Evolutionary conservation across 306 rosid species (phyloP).

Genomic region (Vigna nakashimae): DNA sequence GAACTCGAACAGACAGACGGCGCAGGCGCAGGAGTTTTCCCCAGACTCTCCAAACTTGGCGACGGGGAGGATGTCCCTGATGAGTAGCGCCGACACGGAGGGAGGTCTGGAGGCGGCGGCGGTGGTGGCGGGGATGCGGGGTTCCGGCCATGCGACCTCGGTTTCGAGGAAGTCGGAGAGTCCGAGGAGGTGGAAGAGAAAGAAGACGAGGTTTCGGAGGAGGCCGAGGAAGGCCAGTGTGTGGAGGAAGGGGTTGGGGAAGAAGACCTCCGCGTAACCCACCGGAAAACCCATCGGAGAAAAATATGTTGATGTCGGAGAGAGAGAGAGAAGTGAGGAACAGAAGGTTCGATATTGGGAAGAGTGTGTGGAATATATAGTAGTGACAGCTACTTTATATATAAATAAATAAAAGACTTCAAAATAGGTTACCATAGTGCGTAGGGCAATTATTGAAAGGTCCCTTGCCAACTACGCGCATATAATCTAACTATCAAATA

Average conservation of each 20-base stretch:
- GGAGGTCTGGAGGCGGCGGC: slow-evolving; percentile 46
- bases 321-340: neutral
- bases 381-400: neutral
- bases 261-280: slow-evolving; percentile 73
- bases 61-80: slow-evolving; percentile 79
- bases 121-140: neutral
- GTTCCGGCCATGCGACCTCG: slow-evolving; percentile 56
- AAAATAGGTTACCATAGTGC: neutral
- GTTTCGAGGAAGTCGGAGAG: slow-evolving; percentile 77
- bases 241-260: slow-evolving; percentile 76
- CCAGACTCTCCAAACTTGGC: slow-evolving; percentile 57
- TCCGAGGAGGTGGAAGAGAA: slow-evolving; percentile 71
- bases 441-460: neutral
- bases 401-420: neutral
- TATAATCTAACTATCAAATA: too few species aligned
- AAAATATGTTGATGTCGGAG: neutral
- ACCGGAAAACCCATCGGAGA: slow-evolving; percentile 84
- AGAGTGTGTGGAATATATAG: slow-evolving; percentile 17
- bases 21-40: slow-evolving; percentile 56
- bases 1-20: slow-evolving; percentile 83
- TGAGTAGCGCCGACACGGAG: slow-evolving; percentile 66
- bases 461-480: too few species aligned
- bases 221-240: slow-evolving; percentile 70
- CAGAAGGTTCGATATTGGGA: slow-evolving; percentile 34
- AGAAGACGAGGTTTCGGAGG: slow-evolving; percentile 67